These are phyloP conservation scores for Penstemon davidsonii DNA, from an alignment of 257 asterid species.

Conservation along the genomic window DNA sequence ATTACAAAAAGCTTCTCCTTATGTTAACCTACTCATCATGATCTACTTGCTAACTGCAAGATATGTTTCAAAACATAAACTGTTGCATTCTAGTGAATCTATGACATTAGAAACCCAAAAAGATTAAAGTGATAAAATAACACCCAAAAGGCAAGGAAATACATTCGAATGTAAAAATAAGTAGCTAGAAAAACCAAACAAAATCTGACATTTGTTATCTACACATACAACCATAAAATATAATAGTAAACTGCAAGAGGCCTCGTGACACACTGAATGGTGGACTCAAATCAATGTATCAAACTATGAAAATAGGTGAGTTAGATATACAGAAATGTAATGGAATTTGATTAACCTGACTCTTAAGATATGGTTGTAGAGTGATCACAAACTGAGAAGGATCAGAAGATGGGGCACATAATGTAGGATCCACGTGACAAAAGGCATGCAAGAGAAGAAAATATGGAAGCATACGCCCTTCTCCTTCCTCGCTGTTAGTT, in stretches of 20 bases:
- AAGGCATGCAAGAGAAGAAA: constrained; percentile 88
- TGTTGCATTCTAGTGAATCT: not conserved
- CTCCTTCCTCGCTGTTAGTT: constrained; percentile 69
- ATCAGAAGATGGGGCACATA: constrained; percentile 94
- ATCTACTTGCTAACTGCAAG: not conserved
- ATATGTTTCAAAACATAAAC: not conserved
- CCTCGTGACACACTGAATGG: constrained; percentile 10
- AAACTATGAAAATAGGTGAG: constrained; percentile 20
- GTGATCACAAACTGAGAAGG: constrained; percentile 95
- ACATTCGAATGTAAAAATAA: not conserved
- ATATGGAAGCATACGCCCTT: constrained; percentile 84
- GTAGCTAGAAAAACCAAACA: constrained; percentile 1
- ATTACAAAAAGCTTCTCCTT: not conserved
- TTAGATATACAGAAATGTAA: constrained; percentile 15
- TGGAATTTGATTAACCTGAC: constrained; percentile 57
- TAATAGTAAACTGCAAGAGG: not conserved
- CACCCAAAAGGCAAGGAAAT: not conserved
- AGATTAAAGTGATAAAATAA: not conserved
- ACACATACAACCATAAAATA: not conserved
- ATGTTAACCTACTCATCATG: not conserved
- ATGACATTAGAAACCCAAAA: not conserved
- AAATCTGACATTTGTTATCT: too few species aligned
- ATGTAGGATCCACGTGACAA: constrained; percentile 84
- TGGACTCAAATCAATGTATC: constrained; percentile 10
- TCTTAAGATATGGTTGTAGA: constrained; percentile 90